These are phyloP conservation scores for Penicillium salamii DNA, from an alignment of 495 filamentous ascomycete species.

Conservation along the genomic window DNA sequence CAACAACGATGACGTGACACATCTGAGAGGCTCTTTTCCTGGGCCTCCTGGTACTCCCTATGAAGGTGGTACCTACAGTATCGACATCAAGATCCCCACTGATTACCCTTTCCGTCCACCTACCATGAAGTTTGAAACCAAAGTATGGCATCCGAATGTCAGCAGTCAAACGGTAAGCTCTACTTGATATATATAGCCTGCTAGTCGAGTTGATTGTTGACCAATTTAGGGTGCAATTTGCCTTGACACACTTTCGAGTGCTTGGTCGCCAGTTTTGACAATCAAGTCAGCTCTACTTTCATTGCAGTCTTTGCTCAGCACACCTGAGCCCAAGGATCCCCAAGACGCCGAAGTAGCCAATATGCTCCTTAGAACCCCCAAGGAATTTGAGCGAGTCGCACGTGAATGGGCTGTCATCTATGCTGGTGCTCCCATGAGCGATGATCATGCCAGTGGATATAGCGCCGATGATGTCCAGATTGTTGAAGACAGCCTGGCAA, in stretches of 20 bases:
- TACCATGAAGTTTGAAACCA: constrained; percentile 89
- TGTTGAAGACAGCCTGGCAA: constrained; percentile 43
- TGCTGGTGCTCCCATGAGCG: constrained; percentile 70
- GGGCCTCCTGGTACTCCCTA: constrained; percentile 94
- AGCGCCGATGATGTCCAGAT: constrained; percentile 41
- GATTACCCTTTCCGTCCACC: constrained; percentile 95
- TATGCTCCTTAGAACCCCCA: constrained; percentile 78
- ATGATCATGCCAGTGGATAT: constrained; percentile 48
- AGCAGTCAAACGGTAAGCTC: constrained; percentile 84
- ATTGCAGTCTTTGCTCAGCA: constrained; percentile 86
- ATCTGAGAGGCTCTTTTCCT: constrained; percentile 77
- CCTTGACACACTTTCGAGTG: constrained; percentile 83
- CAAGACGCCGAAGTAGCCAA: constrained; percentile 94
- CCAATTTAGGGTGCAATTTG: constrained; percentile 83
- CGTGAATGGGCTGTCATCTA: constrained; percentile 86
- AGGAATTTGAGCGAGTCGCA: constrained; percentile 77
- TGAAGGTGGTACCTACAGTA: constrained; percentile 76
- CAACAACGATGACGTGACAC: constrained; percentile 69
- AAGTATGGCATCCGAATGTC: constrained; percentile 97
- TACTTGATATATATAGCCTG: too few relatives aligned
- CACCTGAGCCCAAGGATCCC: constrained; percentile 93
- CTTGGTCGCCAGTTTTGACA: constrained; percentile 93
- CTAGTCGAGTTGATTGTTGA: background rate
- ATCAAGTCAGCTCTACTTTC: constrained; percentile 94
- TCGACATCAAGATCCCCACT: constrained; percentile 82